These are phyloP conservation scores for Papiliotrema fonsecae DNA, from an alignment of 1,284 basidiomycete species.

Conservation along the genomic window DNA sequence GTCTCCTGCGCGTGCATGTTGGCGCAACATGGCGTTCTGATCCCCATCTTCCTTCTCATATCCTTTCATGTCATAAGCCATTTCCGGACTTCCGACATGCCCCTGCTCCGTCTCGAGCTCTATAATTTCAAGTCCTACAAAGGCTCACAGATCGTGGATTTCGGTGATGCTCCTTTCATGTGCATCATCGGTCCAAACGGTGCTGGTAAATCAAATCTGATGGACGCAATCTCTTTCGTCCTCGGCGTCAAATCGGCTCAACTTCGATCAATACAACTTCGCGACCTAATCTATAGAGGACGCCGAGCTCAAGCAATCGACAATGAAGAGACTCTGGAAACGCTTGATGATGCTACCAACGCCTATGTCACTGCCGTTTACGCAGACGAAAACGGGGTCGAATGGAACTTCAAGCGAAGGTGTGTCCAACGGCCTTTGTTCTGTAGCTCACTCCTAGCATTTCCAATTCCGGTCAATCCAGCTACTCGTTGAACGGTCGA, in stretches of 20 bases:
- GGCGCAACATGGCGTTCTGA: no score
- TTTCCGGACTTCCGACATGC: no score
- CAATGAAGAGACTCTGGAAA: slow-evolving; percentile 45
- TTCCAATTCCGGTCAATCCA: slow-evolving; percentile 74
- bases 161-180: slow-evolving; percentile 65
- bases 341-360: slow-evolving; percentile 65
- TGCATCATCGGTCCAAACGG: slow-evolving; percentile 98
- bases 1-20: no score
- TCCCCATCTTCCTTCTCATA: no score
- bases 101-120: slow-evolving; percentile 61
- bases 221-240: slow-evolving; percentile 99
- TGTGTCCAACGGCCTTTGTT: slow-evolving; percentile 50
- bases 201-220: slow-evolving; percentile 96
- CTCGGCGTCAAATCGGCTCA: slow-evolving; percentile 93
- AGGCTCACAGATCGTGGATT: slow-evolving; percentile 48
- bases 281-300: slow-evolving; percentile 92
- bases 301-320: slow-evolving; percentile 55
- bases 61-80: no score
- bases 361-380: slow-evolving; percentile 95
- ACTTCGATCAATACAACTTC: slow-evolving; percentile 85
- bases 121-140: slow-evolving; percentile 91
- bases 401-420: slow-evolving; percentile 88
- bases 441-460: slow-evolving; percentile 57
- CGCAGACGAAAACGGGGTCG: slow-evolving; percentile 67
- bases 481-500: slow-evolving; percentile 77